Evolutionary conservation across 805 yeast genomes (phyloP), one percentile per base, ranked within the genome.

Genomic region (Candida morakotiae): DNA sequence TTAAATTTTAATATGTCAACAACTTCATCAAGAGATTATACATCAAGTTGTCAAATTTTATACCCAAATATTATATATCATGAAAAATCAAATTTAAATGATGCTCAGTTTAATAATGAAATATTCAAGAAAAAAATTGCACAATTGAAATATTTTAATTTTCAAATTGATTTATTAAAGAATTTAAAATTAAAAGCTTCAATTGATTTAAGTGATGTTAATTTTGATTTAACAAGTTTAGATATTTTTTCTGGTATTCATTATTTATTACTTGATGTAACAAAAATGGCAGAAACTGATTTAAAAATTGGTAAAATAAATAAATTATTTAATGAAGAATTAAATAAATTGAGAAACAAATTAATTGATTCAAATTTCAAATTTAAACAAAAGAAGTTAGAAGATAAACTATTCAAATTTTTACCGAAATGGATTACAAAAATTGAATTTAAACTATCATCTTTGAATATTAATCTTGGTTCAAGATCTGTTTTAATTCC

Each of bases 401-500:
- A 42, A 22, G 46, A 48, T 5, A 38, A 33, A 7, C 10, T 58
- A 4, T 60, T 61, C 42, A 37, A 37, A 7, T 31, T 48, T 16
- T 43, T 63, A 10, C 72, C 73, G 1, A 27, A 41, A 4, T 67
- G 71, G 71, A 37, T 67, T 10, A 41, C 59, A 2, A 57, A 53
- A 9, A 35, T 51, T 13, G 47, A 50, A 15, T 60, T 16, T 36
- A 35, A 6, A 20, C 56, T 11, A 34, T 40, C n/a, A 37, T 44
- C 4, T 26, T 51, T 17, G 44, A 44, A 8, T 26, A 27, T 68
- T 4, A 38, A 43, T 21, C 35, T 67, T 9, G 72, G 71, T 0
- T 63, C 72, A 2, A 47, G 70, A 15, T 66, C 71, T 6, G 60
- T 67, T 1, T 49, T 67, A 25, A 57, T 67, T 6, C 65, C 61